Conservation (phyloP, 1,284 basidiomycete species). For the Uromyces viciae-fabae region DNA sequence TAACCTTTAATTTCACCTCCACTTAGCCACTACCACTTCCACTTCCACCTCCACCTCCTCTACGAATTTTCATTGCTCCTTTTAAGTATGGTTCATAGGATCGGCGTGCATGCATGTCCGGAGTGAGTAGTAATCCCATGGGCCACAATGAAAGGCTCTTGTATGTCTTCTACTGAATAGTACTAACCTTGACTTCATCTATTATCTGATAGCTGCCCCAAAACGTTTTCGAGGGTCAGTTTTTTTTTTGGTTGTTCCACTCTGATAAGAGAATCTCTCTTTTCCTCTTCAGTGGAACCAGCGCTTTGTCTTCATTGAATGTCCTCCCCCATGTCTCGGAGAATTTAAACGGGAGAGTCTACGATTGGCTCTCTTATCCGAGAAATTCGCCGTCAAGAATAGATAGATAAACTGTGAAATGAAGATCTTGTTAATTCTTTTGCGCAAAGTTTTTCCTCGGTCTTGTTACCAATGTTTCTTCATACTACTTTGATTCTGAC, state of each 20-base stretch:
- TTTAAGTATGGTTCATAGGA: constrained; percentile 33
- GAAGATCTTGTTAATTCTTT: not conserved
- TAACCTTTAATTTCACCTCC: no score
- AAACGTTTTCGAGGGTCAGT: constrained; percentile 38
- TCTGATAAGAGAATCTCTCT: not conserved
- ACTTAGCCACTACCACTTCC: not conserved
- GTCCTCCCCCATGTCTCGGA: not conserved
- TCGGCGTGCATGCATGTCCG: constrained; percentile 24
- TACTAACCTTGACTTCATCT: not conserved
- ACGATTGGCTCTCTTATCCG: not conserved
- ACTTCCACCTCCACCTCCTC: not conserved
- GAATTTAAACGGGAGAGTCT: not conserved
- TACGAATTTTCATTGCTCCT: not conserved
- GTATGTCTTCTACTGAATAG: not conserved
- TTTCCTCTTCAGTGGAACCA: no score
- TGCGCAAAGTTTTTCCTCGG: not conserved
- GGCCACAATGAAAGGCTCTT: not conserved
- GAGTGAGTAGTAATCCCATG: not conserved
- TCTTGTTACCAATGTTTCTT: not conserved
- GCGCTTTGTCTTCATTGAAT: no score
- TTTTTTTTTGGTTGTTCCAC: not conserved
- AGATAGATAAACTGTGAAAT: not conserved
- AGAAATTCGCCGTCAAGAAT: not conserved
- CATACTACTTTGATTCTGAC: not conserved
- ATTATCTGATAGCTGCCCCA: constrained; percentile 6